Evolutionary conservation across 495 filamentous ascomycete genomes (phyloP).

Genomic region (Aspergillus taichungensis): DNA sequence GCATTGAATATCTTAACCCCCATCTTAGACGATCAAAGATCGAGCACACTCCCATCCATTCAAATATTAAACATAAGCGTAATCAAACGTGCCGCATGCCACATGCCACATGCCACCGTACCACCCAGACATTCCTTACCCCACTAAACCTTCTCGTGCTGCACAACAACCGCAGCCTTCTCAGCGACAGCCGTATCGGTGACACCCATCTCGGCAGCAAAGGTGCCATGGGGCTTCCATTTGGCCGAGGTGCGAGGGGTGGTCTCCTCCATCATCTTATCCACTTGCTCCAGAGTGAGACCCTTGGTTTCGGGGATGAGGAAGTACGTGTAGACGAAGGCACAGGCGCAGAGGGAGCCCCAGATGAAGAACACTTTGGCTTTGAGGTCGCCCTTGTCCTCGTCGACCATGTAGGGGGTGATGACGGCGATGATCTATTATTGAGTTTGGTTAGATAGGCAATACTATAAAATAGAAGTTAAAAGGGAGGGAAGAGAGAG

Average conservation of each 20-base stretch:
- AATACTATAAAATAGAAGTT: too few relatives aligned
- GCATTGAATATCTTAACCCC: too few relatives aligned
- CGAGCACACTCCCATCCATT: too few relatives aligned
- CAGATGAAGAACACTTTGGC: conserved; percentile 81
- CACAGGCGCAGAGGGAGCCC: conserved; percentile 59
- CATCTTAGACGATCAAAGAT: too few relatives aligned
- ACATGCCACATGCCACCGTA: too few relatives aligned
- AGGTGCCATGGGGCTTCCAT: conserved; percentile 70
- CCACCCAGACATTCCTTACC: not conserved
- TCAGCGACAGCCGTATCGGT: conserved; percentile 31
- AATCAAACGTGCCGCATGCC: too few relatives aligned
- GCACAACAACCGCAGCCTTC: conserved; percentile 15
- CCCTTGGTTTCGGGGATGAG: conserved; percentile 82
- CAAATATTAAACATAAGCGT: too few relatives aligned
- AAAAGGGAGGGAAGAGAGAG: not conserved
- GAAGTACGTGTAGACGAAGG: conserved; percentile 69
- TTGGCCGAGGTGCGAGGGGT: conserved; percentile 64
- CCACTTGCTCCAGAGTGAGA: conserved; percentile 79
- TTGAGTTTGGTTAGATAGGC: too few relatives aligned
- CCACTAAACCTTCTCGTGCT: conserved; percentile 25
- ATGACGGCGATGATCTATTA: conserved; percentile 55
- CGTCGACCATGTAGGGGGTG: conserved; percentile 71
- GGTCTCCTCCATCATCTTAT: conserved; percentile 83
- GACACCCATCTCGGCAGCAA: conserved; percentile 54
- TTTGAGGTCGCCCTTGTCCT: conserved; percentile 57